Evolutionary conservation across 116 monocot genomes (phyloP), one percentile per base, ranked within the genome.

Genomic region (Phalaenopsis hybrid): DNA sequence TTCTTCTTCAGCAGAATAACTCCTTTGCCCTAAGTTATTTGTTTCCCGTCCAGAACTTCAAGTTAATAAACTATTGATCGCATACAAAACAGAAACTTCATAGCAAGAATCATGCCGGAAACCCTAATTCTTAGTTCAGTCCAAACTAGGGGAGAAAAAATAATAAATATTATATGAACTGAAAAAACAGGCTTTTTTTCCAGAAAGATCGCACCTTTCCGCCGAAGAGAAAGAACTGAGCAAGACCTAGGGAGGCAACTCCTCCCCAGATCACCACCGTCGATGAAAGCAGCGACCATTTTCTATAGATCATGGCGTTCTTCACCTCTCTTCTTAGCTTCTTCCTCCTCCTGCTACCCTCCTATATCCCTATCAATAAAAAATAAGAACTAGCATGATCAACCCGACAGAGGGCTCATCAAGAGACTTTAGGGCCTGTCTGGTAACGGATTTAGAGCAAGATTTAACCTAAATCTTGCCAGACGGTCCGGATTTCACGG

Each of bases 251-350:
- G 79, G 90, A 77, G 77, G 79, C 90, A 75, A 82, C 81, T 79
- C 90, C 83, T 82, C 90, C 87, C 81, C 87, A 90, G 79, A 90
- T 81, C 80, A 87, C 79, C 31, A 82, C 50, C 52, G 87, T 90
- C 49, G 87, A 90, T 4, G 90, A 90, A 0, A 90, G 76, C 85
- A 90, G 79, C 78, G 90, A 90, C 90, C 90, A 90, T 5, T 83
- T 85, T 20, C 90, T 82, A 79, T 90, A 90, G 77, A 90, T 87
- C 84, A 84, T 84, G 43, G 7, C 45, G 20, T 80, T 33, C 25
- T 44, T 58, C 61, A 7, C 75, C 34, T 75, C 72, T 72, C 70
- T 8, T 16, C 72, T 33, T 10, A 9, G 37, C 12, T 37, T 72
- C 13, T 11, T 5, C 65, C 31, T 31, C 31, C 31, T 31, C 31